Conservation (phyloP, 2,329 filamentous ascomycete genomes). For the Dothistroma septosporum region DNA sequence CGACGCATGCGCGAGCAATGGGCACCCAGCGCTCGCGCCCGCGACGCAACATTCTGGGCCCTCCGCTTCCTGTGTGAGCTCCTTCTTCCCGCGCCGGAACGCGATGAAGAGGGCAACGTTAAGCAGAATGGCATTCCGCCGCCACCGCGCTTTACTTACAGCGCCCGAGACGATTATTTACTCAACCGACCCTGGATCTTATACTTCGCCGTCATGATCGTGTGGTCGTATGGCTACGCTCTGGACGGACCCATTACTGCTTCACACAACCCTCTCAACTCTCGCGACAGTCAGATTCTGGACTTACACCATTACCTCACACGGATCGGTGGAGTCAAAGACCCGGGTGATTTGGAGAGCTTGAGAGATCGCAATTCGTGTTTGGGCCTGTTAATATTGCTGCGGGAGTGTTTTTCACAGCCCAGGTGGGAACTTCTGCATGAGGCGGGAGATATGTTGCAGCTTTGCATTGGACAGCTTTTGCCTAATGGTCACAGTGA, state of each 20-base stretch:
- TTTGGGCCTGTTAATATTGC: conserved; percentile 72
- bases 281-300: conserved; percentile 61
- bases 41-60: conserved; percentile 90
- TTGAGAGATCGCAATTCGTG: conserved; percentile 77
- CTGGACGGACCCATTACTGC: conserved; percentile 65
- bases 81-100: conserved; percentile 52
- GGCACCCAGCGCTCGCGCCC: conserved; percentile 81
- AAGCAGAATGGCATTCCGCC: conserved; percentile 17
- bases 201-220: conserved; percentile 85
- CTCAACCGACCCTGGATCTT: conserved; percentile 93
- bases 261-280: conserved; percentile 48
- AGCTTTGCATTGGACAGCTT: conserved; percentile 70
- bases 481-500: conserved; percentile 23
- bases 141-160: conserved; percentile 55
- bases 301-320: conserved; percentile 78
- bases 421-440: conserved; percentile 89
- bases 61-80: conserved; percentile 85
- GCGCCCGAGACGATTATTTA: conserved; percentile 79
- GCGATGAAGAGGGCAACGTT: conserved; percentile 41
- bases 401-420: conserved; percentile 75
- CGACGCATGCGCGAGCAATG: conserved; percentile 82
- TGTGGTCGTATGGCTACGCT: conserved; percentile 93
- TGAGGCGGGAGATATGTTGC: conserved; percentile 75
- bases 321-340: conserved; percentile 65
- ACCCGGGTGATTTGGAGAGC: conserved; percentile 71